Percentiles rank a stretch among this genome's conserved stretches.
phyloP scores from a whole-genome alignment of 176 grass and related monocot species.

The Hordeum marinum region DNA sequence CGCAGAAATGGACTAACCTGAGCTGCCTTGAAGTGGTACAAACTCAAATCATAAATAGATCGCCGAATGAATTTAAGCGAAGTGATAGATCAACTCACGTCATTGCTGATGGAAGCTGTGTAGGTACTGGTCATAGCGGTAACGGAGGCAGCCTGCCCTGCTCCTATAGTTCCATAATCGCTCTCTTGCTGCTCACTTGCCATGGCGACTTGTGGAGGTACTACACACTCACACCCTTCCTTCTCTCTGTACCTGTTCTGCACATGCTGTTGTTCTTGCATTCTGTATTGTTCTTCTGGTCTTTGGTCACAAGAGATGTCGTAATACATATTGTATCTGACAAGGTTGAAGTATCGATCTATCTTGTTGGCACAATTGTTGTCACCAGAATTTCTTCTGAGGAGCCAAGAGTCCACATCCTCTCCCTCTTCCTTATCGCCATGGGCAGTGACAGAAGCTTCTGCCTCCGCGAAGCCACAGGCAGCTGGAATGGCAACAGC shows the following conservation, averaged over 20 bases:
- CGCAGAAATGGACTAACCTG: neutral
- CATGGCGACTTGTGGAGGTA: conserved; percentile 45
- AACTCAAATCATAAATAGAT: conserved; percentile 6
- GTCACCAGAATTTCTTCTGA: neutral
- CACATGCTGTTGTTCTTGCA: conserved; percentile 38
- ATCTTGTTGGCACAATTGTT: neutral
- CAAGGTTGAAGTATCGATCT: conserved; percentile 57
- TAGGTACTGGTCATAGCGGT: conserved; percentile 33
- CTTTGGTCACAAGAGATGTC: conserved; percentile 9
- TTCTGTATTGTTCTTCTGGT: conserved; percentile 10
- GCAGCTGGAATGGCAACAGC: conserved; percentile 26
- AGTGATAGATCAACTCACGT: conserved; percentile 51
- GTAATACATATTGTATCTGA: conserved; percentile 54
- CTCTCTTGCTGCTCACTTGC: conserved; percentile 24
- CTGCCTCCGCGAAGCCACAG: neutral
- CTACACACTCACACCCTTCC: conserved; percentile 33
- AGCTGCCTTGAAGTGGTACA: neutral
- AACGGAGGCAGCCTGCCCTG: conserved; percentile 33
- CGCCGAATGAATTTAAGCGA: neutral
- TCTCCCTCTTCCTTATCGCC: conserved; percentile 24
- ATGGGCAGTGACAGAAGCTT: neutral
- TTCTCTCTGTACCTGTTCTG: conserved; percentile 32
- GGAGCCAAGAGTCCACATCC: conserved; percentile 49
- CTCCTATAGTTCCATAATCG: conserved; percentile 22
- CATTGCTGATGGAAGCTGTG: conserved; percentile 53